Percentiles rank a stretch among this genome's conserved stretches.
Evolutionary conservation across 306 rosid genomes (phyloP).

Genomic region (Trichosanthes truncata): DNA sequence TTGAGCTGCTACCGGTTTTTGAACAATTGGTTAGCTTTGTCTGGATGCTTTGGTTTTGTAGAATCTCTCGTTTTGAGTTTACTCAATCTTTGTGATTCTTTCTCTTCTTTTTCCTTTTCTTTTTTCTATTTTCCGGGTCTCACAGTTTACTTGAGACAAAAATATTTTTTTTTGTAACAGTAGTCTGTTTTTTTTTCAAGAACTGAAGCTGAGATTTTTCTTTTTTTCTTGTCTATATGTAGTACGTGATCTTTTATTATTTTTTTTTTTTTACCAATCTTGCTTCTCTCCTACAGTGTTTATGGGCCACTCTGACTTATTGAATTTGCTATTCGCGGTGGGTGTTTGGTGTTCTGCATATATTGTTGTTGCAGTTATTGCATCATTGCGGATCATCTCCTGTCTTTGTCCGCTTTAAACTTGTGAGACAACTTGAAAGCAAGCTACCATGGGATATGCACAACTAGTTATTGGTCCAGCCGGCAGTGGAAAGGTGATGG

Average conservation of each 20-base stretch:
- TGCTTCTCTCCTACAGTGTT: slow-evolving; percentile 8
- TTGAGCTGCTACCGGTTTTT: neutral
- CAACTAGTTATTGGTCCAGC: slow-evolving; percentile 65
- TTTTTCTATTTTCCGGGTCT: neutral
- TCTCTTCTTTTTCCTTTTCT: neutral
- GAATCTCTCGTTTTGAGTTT: no score
- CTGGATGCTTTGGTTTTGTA: neutral
- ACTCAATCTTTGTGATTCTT: neutral
- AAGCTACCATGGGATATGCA: slow-evolving; percentile 44
- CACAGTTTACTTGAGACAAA: neutral
- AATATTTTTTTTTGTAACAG: neutral
- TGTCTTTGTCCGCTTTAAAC: slow-evolving; percentile 25
- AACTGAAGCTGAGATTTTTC: neutral
- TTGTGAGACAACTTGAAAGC: neutral
- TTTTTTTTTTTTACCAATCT: neutral
- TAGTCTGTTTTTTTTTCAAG: neutral
- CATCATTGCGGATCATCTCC: slow-evolving; percentile 38
- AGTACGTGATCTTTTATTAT: neutral
- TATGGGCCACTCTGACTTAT: slow-evolving; percentile 39
- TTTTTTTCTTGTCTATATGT: no score
- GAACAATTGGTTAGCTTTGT: neutral
- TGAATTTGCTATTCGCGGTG: slow-evolving; percentile 35
- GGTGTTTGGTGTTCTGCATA: slow-evolving; percentile 53
- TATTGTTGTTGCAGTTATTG: slow-evolving; percentile 43
- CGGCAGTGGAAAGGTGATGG: slow-evolving; percentile 71